Conservation (phyloP, 129 eudicot genomes). For the Saussurea involucrata region DNA sequence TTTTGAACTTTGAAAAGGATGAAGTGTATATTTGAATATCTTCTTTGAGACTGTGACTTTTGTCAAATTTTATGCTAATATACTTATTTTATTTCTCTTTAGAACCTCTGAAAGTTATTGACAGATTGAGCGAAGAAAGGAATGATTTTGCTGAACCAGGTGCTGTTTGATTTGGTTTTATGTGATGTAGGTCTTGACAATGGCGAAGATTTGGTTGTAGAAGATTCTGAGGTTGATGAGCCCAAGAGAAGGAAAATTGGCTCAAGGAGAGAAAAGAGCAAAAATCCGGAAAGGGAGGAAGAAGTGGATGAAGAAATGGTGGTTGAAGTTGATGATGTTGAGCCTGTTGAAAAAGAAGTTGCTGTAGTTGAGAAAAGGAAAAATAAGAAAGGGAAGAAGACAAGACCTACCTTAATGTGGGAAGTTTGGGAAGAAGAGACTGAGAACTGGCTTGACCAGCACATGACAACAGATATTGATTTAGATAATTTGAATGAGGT, state of each 20-base stretch:
- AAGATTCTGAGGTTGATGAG: slow-evolving; percentile 9
- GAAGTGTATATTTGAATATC: neutral
- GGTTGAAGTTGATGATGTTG: slow-evolving; percentile 1
- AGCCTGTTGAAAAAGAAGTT: slow-evolving; percentile 2
- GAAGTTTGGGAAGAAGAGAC: slow-evolving; percentile 77
- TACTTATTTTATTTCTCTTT: neutral
- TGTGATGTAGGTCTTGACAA: slow-evolving; percentile 18
- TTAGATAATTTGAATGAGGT: slow-evolving; percentile 50
- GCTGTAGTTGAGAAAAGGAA: slow-evolving; percentile 1
- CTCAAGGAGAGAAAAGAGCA: slow-evolving; percentile 2
- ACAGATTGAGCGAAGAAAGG: neutral
- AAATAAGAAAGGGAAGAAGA: slow-evolving; percentile 33
- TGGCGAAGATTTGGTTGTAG: slow-evolving; percentile 3
- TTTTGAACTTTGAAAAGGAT: neutral
- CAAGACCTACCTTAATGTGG: slow-evolving; percentile 56
- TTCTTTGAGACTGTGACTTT: neutral
- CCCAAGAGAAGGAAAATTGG: slow-evolving; percentile 27
- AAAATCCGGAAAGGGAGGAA: slow-evolving; percentile 4
- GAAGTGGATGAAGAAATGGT: neutral
- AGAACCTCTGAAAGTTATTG: neutral
- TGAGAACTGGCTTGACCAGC: slow-evolving; percentile 58
- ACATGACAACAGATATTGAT: slow-evolving; percentile 39
- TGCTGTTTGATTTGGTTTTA: neutral
- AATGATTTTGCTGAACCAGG: neutral
- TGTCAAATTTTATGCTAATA: neutral